phyloP scores from a whole-genome alignment of 2,329 filamentous ascomycete species.

The Tothia fuscella region DNA sequence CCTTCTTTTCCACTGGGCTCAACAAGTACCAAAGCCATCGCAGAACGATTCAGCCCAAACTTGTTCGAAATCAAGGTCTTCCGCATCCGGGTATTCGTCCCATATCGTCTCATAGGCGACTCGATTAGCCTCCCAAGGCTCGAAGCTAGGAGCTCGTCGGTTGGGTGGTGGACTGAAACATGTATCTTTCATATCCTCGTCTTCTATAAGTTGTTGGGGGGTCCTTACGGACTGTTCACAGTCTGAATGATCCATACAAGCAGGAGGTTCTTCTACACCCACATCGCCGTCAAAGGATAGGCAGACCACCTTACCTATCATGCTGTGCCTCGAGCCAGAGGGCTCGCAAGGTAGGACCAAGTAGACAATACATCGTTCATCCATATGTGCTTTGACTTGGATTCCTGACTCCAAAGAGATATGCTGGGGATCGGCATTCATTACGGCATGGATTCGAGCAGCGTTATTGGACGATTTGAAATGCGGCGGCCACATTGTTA shows the following conservation, averaged over 20 bases:
- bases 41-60: constrained; percentile 4
- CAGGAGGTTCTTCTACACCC: background rate
- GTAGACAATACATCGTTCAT: constrained; percentile 10
- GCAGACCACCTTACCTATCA: constrained; percentile 8
- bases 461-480: background rate
- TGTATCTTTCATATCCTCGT: background rate
- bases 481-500: constrained; percentile 24
- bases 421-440: constrained; percentile 5
- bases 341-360: background rate
- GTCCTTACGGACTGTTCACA: no score
- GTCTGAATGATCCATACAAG: no score
- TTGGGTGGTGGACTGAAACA: background rate
- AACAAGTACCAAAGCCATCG: no score
- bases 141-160: background rate
- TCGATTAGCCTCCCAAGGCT: background rate
- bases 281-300: constrained; percentile 6
- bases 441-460: background rate
- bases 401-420: no score
- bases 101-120: background rate
- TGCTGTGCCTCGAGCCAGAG: background rate
- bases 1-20: no score
- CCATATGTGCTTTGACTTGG: background rate
- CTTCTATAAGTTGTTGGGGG: no score
- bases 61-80: constrained; percentile 1
- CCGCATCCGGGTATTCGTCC: constrained; percentile 1